Evolutionary conservation across 305 asterid species (phyloP), one percentile per base, ranked within the genome.

Genomic region (Rubia tinctorum): DNA sequence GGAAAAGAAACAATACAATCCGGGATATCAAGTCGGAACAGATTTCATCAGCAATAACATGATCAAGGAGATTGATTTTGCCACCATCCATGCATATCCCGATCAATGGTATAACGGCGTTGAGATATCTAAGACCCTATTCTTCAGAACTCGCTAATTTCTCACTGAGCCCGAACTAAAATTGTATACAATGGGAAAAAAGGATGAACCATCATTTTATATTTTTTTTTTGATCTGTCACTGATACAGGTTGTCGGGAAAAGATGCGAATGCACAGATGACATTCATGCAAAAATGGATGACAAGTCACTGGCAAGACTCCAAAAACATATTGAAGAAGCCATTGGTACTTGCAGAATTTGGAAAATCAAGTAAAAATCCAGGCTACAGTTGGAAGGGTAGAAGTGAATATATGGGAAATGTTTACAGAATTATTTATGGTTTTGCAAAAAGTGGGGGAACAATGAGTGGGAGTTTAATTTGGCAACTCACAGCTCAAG

Each of bases 71-170:
- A 84, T 90, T 55, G 96, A 92, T 77, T 92, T 92, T 42, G 87
- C 94, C 3, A 83, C 96, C 55, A 86, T 92, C 66, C 97, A 90
- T 62, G 93, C 95, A 45, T 92, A 92, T 74, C 90, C 96, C 0
- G 93, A 87, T 70, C 69, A 64, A 64, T 64, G 47, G 69, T 64
- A 64, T 0, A 6, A 1, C 18, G 2, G 5, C 34, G 34, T 30
- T 3, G 34, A n/a, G 2, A 44, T 44, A 44, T 56, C 0, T 20
- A 23, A 1, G 20, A 7, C 9, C 34, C 34, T 30, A 3, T 30
- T 30, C 34, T 30, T 30, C 34, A 30, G 3, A 59, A 17, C 20
- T 22, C 20, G 11, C 14, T 56, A 15, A 15, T 37, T 30, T 30
- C 34, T 30, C 3, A 30, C 34, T 30, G 34, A 30, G 3, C 34